Evolutionary conservation across 2,329 filamentous ascomycete genomes (phyloP).

Genomic region (Monilinia fructicola): DNA sequence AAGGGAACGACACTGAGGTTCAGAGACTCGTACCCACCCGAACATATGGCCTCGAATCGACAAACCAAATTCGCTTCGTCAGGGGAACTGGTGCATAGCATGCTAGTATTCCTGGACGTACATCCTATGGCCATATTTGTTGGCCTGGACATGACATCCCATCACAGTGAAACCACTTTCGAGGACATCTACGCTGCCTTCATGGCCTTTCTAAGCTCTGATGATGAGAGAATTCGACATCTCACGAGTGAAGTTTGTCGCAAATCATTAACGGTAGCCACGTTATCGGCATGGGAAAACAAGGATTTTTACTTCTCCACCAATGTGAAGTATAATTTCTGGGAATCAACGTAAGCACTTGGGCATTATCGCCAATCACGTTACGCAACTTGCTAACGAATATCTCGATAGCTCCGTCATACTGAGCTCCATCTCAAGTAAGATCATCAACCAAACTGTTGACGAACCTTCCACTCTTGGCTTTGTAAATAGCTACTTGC

Average conservation of each 20-base stretch:
- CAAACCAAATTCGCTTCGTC: conserved; percentile 45
- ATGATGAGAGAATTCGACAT: conserved; percentile 40
- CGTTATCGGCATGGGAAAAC: conserved; percentile 32
- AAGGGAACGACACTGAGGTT: conserved; percentile 32
- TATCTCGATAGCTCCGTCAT: conserved; percentile 35
- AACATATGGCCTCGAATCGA: conserved; percentile 45
- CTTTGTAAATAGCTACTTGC: conserved; percentile 55
- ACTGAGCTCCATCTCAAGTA: conserved; percentile 37
- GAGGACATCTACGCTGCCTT: conserved; percentile 38
- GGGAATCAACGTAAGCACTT: conserved; percentile 41
- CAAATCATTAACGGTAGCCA: conserved; percentile 36
- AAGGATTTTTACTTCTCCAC: conserved; percentile 28
- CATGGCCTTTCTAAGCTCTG: conserved; percentile 36
- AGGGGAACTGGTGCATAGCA: conserved; percentile 50
- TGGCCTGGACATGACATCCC: conserved; percentile 42
- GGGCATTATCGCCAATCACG: no score
- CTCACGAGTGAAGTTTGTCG: conserved; percentile 37
- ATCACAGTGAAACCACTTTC: conserved; percentile 42
- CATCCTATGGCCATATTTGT: conserved; percentile 53
- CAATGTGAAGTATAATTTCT: conserved; percentile 39
- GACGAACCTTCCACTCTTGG: conserved; percentile 35
- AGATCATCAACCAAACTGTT: conserved; percentile 32
- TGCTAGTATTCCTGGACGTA: conserved; percentile 57
- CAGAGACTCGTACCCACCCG: conserved; percentile 39
- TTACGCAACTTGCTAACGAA: not conserved